phyloP scores from a whole-genome alignment of 768 basidiomycete species.

The Pisolithus sp. region DNA sequence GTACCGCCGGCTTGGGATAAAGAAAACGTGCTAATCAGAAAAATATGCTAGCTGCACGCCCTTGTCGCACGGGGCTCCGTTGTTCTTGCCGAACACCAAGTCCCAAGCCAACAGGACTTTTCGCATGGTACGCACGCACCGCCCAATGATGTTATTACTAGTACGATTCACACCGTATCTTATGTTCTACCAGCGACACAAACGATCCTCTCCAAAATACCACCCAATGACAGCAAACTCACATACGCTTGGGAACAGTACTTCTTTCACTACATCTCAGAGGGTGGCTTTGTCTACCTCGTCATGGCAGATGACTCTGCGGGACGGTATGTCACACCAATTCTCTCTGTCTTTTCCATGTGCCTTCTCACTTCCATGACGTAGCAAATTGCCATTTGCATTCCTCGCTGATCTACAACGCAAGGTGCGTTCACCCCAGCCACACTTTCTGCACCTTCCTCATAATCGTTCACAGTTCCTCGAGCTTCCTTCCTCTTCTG shows the following conservation, averaged over 20 bases:
- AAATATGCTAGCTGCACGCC: constrained; percentile 60
- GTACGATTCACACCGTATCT: background rate
- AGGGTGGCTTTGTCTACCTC: constrained; percentile 79
- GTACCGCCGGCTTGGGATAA: background rate
- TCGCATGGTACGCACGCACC: constrained; percentile 62
- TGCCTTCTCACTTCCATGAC: background rate
- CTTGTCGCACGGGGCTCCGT: constrained; percentile 71
- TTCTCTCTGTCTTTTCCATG: background rate
- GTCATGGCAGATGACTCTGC: constrained; percentile 94
- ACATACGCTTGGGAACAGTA: constrained; percentile 92
- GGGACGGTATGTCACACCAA: constrained; percentile 51
- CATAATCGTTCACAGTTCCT: constrained; percentile 41
- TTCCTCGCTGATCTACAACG: constrained; percentile 85
- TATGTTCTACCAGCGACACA: constrained; percentile 52
- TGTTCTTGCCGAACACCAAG: constrained; percentile 84
- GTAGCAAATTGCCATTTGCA: constrained; percentile 86
- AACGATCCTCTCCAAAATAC: constrained; percentile 91
- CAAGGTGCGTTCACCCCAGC: constrained; percentile 38
- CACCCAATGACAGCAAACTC: constrained; percentile 78
- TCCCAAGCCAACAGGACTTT: constrained; percentile 70
- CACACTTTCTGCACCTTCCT: constrained; percentile 6
- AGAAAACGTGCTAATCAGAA: background rate
- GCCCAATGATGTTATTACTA: background rate
- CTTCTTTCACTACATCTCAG: constrained; percentile 90
- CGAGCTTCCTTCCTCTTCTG: constrained; percentile 58